Evolutionary conservation across 2,329 filamentous ascomycete genomes (phyloP).

Genomic region (Dichotomopilus funicola): DNA sequence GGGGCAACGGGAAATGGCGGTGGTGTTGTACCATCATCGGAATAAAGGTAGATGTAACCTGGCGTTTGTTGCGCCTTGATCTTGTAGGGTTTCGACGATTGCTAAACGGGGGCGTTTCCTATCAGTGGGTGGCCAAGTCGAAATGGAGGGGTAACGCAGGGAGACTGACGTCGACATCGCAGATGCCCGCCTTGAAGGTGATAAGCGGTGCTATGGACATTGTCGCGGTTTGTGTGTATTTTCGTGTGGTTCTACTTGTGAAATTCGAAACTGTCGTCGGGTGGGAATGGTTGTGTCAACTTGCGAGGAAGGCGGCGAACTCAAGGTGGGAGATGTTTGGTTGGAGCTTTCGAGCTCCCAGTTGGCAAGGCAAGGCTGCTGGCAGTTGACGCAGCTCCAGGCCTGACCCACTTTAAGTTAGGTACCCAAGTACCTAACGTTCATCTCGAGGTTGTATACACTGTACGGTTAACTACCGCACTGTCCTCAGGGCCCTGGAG

Average conservation of each 20-base stretch:
- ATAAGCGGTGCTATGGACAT: constrained; percentile 87
- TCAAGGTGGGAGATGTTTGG: neutral
- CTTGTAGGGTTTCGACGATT: constrained; percentile 56
- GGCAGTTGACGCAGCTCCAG: constrained; percentile 10
- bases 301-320: constrained; percentile 2
- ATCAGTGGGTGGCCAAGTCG: neutral
- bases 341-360: neutral
- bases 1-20: neutral
- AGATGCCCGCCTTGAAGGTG: constrained; percentile 93
- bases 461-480: neutral
- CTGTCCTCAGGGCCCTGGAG: too few species aligned
- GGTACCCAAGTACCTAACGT: too few species aligned
- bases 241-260: neutral
- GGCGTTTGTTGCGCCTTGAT: constrained; percentile 66
- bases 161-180: constrained; percentile 69
- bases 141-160: neutral
- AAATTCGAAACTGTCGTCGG: neutral
- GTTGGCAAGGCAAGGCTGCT: constrained; percentile 5
- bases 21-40: constrained; percentile 64
- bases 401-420: neutral
- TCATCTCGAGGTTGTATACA: neutral
- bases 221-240: constrained; percentile 2
- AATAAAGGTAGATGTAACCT: constrained; percentile 89
- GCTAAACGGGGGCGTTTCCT: constrained; percentile 27
- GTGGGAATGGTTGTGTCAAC: neutral